Evolutionary conservation across 306 rosid species (phyloP).

Genomic region (Quercus mongolica): DNA sequence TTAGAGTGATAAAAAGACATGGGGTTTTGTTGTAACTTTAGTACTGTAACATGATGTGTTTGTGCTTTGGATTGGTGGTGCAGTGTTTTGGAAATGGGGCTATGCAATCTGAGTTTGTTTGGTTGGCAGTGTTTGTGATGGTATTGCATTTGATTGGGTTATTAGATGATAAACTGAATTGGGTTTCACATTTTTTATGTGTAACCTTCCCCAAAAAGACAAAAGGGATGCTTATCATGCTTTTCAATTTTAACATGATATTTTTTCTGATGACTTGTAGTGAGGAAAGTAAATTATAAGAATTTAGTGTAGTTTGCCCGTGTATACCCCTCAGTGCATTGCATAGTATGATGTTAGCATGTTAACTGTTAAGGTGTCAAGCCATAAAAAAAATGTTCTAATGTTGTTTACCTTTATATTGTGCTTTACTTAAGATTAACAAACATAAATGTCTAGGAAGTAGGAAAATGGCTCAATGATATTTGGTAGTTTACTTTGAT

Average conservation of each 20-base stretch:
- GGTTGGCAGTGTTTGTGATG: neutral
- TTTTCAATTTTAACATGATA: neutral
- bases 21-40: neutral
- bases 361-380: neutral
- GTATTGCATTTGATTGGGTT: neutral
- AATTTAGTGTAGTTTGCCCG: neutral
- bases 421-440: neutral
- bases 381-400: neutral
- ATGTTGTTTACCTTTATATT: neutral
- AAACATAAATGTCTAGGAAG: neutral
- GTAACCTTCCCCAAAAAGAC: neutral
- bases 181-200: neutral
- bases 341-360: neutral
- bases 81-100: neutral
- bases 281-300: neutral
- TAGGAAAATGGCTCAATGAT: neutral
- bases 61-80: neutral
- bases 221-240: neutral
- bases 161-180: neutral
- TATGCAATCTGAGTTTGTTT: neutral
- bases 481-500: neutral
- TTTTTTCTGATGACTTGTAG: neutral
- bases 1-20: neutral
- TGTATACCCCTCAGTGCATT: neutral
- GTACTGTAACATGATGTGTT: neutral